Evolutionary conservation across 306 rosid genomes (phyloP), one percentile per base, ranked within the genome.

Genomic region (Gastrolobium villosum): DNA sequence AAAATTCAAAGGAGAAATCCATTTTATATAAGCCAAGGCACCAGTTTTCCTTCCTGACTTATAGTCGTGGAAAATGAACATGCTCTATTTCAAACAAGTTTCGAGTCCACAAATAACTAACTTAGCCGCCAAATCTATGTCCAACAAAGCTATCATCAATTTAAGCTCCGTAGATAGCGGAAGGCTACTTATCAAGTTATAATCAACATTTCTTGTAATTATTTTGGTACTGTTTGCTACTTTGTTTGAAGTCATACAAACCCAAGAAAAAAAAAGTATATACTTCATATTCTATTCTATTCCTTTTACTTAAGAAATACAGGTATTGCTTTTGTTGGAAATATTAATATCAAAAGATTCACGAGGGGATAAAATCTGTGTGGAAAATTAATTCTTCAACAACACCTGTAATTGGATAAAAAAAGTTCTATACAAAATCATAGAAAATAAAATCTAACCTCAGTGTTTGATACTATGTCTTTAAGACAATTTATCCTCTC

Each of bases 31-130:
- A 31, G 40, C 7, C 65, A 31, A 60, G 10, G 4, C 65, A 5
- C 28, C 43, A 11, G 3, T 1, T 56, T 56, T 56, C 39, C 37
- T 56, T 30, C 63, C 14, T 30, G 30, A 28, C 39, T 32, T 10
- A 20, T 1, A 11, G 41, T 60, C 26, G 11, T 60, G 10, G 5
- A 5, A 34, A 60, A 3, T 7, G 41, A 3, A 8, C 14, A 53
- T 1, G 4, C 10, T 5, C 40, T 5, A 31, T 37, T 64, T 40
- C 35, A 14, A 64, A 69, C 45, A 4, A 1, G 20, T 7, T 43
- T 52, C 36, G 11, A 10, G 37, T 52, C 75, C 41, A 52, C 40
- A 4, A 6, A 45, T 66, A 66, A 28, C 72, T 45, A 66, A 10
- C 72, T n/a, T 2, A 35, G 50, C 63, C 63, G 64, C 26, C 75